Evolutionary conservation across 805 yeast genomes (phyloP), one percentile per base, ranked within the genome.

Genomic region (Candida cerambycidarum): DNA sequence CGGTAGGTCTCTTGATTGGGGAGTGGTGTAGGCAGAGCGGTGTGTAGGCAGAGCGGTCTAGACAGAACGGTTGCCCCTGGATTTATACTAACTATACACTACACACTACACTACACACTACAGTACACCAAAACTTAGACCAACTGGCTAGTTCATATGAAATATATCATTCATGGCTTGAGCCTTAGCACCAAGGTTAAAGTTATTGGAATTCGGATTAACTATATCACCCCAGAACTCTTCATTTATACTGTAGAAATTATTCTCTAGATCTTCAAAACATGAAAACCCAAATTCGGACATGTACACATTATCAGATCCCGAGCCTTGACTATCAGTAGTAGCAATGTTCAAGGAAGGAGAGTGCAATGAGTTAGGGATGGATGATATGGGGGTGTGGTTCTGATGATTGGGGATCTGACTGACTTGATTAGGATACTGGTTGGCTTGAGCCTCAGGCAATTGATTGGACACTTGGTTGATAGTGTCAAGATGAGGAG

Each of bases 161-260:
- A 63, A 63, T 5, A 61, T 56, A 35, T 63, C 69, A 25, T 56
- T 64, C 30, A 51, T 41, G 9, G 39, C 29, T 17, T 18, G 32
- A 5, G 29, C 30, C 25, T 46, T 55, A 43, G 54, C 63, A 6
- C 66, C 56, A 38, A 69, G 65, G 41, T 67, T 62, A 35, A 67
- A 53, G 39, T 58, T 57, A 50, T 67, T 65, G 13, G 65, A 48
- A 32, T 55, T 64, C 0, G 67, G 56, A 39, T 65, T 65, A 24
- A 76, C 56, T 25, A 76, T 58, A 45, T 83, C 85, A 27, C 80
- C 71, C 89, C 89, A 83, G 52, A 83, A 80, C 54, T 83, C 89
- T 53, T 83, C 89, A 44, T 79, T 80, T 27, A 82, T 58, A 8
- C 80, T 75, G 65, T 74, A 71, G 37, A 72, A 73, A 9, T 81